Evolutionary conservation across 2,329 filamentous ascomycete genomes (phyloP), one percentile per base, ranked within the genome.

Genomic region (Arthrobotrys musiformis): DNA sequence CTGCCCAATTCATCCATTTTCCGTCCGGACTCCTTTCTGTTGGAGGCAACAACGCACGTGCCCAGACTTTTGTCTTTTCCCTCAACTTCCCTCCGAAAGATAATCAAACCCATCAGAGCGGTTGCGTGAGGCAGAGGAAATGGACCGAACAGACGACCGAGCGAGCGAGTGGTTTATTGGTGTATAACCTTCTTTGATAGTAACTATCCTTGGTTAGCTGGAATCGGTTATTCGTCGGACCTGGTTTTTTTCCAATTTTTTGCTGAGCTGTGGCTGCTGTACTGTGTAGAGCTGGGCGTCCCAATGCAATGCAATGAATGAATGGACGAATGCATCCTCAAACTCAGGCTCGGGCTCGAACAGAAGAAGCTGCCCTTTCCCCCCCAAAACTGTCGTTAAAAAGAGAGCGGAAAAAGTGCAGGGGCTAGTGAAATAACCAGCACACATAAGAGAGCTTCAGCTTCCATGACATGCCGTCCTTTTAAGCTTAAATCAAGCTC

Each of bases 1-100:
- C 73, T 77, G 73, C 73, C 73, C 58, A 66, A 77, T 77, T 67
- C 73, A 77, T 77, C 64, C 66, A 77, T 70, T 70, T 77, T 77
- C 73, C 73, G 61, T 69, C 73, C 66, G 60, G 48, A 77, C 64
- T 77, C 66, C 66, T 77, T 70, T 76, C 64, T 56, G 73, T 60
- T 77, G 73, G 70, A 70, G 73, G 73, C 66, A 70, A 77, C 66
- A 70, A 67, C 60, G 60, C 73, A 76, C 72, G 66, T 70, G 73
- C 66, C 66, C 60, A 70, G 73, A 60, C 33, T 44, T 61, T 70
- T 48, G 54, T 61, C 40, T 54, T 60, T 58, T 58, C 54, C 54
- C 54, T 58, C 54, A 58, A 58, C 63, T 42, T 40, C 52, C 42
- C 26, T 37, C 40, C 37, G 26, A 40, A 30, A 50, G 50, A 56